These are phyloP conservation scores for Pseudocercospora ulei DNA, from an alignment of 2,329 filamentous ascomycete genomes.

Conservation along the genomic window DNA sequence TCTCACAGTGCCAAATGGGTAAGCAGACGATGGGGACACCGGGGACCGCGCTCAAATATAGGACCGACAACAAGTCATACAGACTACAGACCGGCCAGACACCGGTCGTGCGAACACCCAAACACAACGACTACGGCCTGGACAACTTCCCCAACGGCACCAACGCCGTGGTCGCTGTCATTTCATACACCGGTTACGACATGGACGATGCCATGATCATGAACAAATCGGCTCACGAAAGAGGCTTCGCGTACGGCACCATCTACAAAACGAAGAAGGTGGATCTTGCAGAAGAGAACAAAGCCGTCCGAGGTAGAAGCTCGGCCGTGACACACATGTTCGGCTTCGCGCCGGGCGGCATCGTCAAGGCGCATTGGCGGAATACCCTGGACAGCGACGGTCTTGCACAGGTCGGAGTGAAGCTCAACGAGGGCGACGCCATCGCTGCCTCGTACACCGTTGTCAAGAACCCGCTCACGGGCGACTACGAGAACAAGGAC, in stretches of 20 bases:
- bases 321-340: conserved; percentile 72
- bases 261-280: conserved; percentile 98
- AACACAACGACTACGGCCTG: conserved; percentile 92
- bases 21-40: conserved; percentile 99
- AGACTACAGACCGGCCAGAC: conserved; percentile 91
- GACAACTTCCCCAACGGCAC: conserved; percentile 97
- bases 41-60: conserved; percentile 69
- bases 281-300: conserved; percentile 67
- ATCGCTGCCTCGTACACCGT: conserved; percentile 87
- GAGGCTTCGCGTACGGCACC: conserved; percentile 88
- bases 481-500: conserved; percentile 74
- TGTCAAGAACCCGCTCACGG: conserved; percentile 59
- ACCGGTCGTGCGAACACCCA: conserved; percentile 77
- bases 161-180: conserved; percentile 92
- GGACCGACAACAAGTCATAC: conserved; percentile 97
- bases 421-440: conserved; percentile 69
- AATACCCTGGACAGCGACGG: conserved; percentile 77
- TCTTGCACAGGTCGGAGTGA: conserved; percentile 67
- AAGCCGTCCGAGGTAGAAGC: conserved; percentile 38
- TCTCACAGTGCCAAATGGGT: conserved; percentile 72
- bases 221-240: conserved; percentile 92
- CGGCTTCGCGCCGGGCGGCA: conserved; percentile 72
- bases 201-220: conserved; percentile 99
- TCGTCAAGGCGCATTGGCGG: conserved; percentile 60
- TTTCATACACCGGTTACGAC: conserved; percentile 97